Base-by-base conservation (phyloP, 352 stramenopile genomes). In the Nothophytophthora sp. region DNA sequence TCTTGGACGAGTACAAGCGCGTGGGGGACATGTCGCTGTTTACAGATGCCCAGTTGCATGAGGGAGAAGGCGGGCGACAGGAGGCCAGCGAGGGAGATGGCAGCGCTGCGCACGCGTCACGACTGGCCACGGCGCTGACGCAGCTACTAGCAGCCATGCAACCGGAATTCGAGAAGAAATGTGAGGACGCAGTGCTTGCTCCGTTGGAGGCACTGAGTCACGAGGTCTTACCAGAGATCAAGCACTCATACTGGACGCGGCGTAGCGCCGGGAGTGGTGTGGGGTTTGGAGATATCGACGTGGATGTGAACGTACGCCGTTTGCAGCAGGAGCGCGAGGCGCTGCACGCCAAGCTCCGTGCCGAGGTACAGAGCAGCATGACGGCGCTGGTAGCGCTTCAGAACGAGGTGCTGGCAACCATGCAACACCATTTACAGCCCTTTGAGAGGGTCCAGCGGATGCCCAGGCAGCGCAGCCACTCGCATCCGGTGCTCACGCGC, bases 221-320 rank as follows among this genome's bases (percentile, higher is more conserved):
- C 18, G 68, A 82, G 2, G 41, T 90, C 2, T 25, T 93, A 3
- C 77, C 78, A 0, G 82, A 93, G 32, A 67, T 93, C 19, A 90
- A 91, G 47, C 71, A 91, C 36, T 76, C 80, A 27, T 91, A 88
- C 52, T 93, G 82, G 82, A 87, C 73, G 12, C 63, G 80, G 1
- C 61, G 76, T 8, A 62, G 63, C 12, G 70, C 56, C 38, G 48
- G 32, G 25, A 36, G 24, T n/a, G 35, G 29, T 11, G 33, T 42
- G 23, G 45, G 61, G 9, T 47, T 37, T 16, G 63, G 76, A 13
- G 69, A 73, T 19, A 37, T 63, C 4, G n/a, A n/a, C n/a, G n/a
- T n/a, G n/a, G 57, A 50, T n/a, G 53, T 67, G 9, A 76, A 80
- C 12, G 48, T 72, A 10, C 73, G 74, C 8, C 60, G 77, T 1